Percentiles rank a stretch among this genome's conserved stretches.
Conservation (phyloP, 2,329 filamentous ascomycete species). For the Colletotrichum falcatum region DNA sequence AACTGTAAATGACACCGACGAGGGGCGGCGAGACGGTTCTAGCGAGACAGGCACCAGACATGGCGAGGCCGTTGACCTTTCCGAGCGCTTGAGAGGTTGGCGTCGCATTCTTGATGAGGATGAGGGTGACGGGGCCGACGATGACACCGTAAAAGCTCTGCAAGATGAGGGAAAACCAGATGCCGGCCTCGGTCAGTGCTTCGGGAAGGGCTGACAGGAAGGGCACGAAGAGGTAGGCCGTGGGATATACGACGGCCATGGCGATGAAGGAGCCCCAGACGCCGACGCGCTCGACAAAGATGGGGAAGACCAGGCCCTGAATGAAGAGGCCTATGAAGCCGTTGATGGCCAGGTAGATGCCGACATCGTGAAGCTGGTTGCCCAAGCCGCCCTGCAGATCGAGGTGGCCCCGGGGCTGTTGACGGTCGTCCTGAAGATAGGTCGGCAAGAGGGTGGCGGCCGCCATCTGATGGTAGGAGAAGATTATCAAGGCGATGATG, state of each 20-base stretch:
- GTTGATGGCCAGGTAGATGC: conserved; percentile 76
- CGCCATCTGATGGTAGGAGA: conserved; percentile 61
- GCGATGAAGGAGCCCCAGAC: conserved; percentile 75
- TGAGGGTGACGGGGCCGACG: conserved; percentile 75
- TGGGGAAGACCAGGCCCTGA: conserved; percentile 77
- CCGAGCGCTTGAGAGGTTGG: conserved; percentile 72
- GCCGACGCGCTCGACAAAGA: conserved; percentile 72
- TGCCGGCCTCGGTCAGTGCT: conserved; percentile 66
- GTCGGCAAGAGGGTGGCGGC: conserved; percentile 57
- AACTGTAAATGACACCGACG: conserved; percentile 74
- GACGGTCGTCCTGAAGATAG: conserved; percentile 55
- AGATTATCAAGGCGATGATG: conserved; percentile 54
- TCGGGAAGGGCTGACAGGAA: conserved; percentile 71
- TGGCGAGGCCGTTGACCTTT: conserved; percentile 78
- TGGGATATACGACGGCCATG: conserved; percentile 74
- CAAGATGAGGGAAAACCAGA: conserved; percentile 74
- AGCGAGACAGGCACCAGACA: conserved; percentile 77
- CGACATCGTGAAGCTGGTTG: conserved; percentile 72
- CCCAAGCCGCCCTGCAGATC: conserved; percentile 72
- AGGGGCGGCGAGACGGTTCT: conserved; percentile 77
- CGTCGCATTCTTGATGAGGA: conserved; percentile 79
- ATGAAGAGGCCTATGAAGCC: conserved; percentile 79
- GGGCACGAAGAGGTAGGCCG: conserved; percentile 76
- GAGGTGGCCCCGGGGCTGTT: conserved; percentile 46
- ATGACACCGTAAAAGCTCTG: conserved; percentile 78